Conservation (phyloP, 208 protist species). For the Crithidia bombi region DNA sequence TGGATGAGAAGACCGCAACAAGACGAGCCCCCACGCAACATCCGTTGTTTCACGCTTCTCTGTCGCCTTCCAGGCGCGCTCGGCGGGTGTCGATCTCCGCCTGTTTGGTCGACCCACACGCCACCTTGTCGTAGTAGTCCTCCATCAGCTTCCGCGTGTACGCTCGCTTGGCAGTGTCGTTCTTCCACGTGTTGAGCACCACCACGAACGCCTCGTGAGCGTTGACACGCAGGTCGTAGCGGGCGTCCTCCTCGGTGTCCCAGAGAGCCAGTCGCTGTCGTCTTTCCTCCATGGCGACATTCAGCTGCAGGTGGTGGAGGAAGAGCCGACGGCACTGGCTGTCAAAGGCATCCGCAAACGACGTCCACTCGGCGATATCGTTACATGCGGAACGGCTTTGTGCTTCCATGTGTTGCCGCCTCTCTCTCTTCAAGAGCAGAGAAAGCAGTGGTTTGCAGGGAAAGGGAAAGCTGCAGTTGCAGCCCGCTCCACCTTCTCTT, state of each 20-base stretch:
- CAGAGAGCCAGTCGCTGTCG: background rate
- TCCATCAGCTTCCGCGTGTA: background rate
- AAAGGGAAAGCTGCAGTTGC: no score
- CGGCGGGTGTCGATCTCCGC: background rate
- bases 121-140: background rate
- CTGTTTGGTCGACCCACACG: background rate
- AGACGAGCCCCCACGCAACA: no score
- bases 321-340: background rate
- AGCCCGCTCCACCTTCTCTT: no score
- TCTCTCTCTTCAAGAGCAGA: no score
- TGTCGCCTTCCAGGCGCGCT: background rate
- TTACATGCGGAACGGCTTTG: background rate
- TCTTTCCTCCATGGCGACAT: constrained; percentile 2
- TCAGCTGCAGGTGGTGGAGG: background rate
- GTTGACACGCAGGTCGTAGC: background rate
- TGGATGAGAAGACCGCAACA: no score
- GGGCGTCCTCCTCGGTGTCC: constrained; percentile 14
- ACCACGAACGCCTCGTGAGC: background rate
- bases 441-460: no score
- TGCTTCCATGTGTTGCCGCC: no score
- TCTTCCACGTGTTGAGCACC: background rate
- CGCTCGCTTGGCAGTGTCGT: background rate
- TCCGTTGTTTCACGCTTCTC: background rate
- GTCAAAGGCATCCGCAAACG: constrained; percentile 13
- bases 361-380: background rate